Evolutionary conservation across 225 moss, liverwort and hornwort genomes (phyloP).

Genomic region (Anthoceros angustus): DNA sequence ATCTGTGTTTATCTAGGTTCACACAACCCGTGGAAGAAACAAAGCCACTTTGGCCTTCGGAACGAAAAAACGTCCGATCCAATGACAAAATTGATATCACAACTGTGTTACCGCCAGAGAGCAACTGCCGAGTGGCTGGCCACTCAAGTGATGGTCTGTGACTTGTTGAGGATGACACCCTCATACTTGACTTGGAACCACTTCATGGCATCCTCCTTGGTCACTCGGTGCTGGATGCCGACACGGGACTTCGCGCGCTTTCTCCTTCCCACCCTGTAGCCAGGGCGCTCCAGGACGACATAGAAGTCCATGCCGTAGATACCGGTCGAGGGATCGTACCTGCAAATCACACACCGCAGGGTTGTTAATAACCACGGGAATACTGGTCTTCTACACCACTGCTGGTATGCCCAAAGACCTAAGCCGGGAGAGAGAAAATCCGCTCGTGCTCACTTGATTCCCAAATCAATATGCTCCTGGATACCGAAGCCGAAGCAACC

Average conservation of each 20-base stretch:
- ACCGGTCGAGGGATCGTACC: background rate
- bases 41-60: background rate
- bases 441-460: background rate
- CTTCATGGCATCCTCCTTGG: conserved; percentile 5
- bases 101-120: background rate
- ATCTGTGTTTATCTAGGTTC: no score
- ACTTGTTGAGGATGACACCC: conserved; percentile 3
- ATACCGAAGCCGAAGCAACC: conserved; percentile 4
- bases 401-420: background rate
- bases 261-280: conserved; percentile 1
- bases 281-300: conserved; percentile 1
- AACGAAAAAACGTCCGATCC: background rate
- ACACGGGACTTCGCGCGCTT: conserved; percentile 2
- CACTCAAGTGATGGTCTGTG: background rate
- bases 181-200: conserved; percentile 3
- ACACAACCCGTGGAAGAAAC: background rate
- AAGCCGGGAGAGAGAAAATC: background rate
- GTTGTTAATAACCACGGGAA: background rate
- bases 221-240: background rate
- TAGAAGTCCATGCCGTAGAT: conserved; percentile 1
- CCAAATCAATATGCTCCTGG: conserved; percentile 2
- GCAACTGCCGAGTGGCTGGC: background rate
- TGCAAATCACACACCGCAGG: background rate
- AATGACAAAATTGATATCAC: background rate
- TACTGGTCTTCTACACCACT: background rate